These are phyloP conservation scores for Lachancea fermentati DNA, from an alignment of 805 yeast species.

Conservation along the genomic window DNA sequence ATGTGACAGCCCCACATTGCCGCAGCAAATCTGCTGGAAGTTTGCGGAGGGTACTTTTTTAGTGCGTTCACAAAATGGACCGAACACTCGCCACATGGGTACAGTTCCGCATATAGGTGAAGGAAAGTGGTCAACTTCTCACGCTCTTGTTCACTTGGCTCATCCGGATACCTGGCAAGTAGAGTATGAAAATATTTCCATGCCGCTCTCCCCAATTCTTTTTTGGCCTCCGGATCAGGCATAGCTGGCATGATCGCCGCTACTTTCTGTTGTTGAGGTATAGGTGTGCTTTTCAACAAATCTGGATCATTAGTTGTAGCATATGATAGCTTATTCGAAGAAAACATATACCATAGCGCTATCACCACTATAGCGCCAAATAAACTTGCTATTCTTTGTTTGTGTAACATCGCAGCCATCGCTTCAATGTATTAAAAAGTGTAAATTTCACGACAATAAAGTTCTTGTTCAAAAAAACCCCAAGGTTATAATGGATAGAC, in stretches of 20 bases:
- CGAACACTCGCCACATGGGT: conserved; percentile 98
- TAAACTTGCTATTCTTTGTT: conserved; percentile 12
- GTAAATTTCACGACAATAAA: neutral
- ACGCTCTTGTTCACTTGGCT: conserved; percentile 60
- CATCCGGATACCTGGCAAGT: conserved; percentile 85
- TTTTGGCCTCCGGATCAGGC: conserved; percentile 65
- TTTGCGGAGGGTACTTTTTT: conserved; percentile 76
- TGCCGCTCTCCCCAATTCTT: conserved; percentile 83
- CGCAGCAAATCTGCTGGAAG: conserved; percentile 67
- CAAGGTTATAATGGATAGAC: conserved; percentile 2
- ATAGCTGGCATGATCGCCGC: conserved; percentile 86
- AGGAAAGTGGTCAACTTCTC: conserved; percentile 60
- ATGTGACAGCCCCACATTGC: conserved; percentile 95
- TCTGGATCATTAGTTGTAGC: conserved; percentile 10
- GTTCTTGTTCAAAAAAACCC: neutral
- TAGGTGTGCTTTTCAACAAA: conserved; percentile 12
- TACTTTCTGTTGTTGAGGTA: conserved; percentile 11
- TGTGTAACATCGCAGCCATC: conserved; percentile 6
- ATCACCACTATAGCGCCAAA: conserved; percentile 16
- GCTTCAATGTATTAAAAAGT: neutral
- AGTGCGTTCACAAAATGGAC: conserved; percentile 75
- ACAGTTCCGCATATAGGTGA: conserved; percentile 77
- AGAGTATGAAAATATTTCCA: conserved; percentile 93
- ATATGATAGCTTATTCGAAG: conserved; percentile 23
- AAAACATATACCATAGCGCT: conserved; percentile 23